Conservation (phyloP, 1,284 basidiomycete genomes). For the Pterulicium gracile region DNA sequence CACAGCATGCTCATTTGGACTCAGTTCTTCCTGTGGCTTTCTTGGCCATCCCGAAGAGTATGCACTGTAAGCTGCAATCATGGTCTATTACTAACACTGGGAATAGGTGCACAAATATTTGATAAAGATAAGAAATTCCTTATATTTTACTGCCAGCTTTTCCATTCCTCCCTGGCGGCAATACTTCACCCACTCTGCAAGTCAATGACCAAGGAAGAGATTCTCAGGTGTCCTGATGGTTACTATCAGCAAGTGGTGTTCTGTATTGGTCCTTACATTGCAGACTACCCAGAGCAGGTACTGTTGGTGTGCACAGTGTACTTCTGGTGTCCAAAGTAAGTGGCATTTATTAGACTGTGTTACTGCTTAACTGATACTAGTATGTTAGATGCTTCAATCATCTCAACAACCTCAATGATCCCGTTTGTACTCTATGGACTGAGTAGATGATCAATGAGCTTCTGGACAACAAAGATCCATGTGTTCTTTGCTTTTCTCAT, state of each 20-base stretch:
- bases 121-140: slow-evolving; percentile 11
- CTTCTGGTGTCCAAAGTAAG: slow-evolving; percentile 18
- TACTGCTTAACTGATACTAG: too few species aligned
- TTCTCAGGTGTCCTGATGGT: slow-evolving; percentile 24
- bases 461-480: too few species aligned
- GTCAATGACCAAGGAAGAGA: slow-evolving; percentile 22
- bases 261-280: slow-evolving; percentile 28
- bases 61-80: slow-evolving; percentile 18
- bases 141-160: slow-evolving; percentile 20
- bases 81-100: slow-evolving; percentile 28
- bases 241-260: slow-evolving; percentile 18
- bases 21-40: too few species aligned
- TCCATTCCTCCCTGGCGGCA: slow-evolving; percentile 26
- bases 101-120: slow-evolving; percentile 30
- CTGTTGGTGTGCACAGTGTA: slow-evolving; percentile 22
- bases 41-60: slow-evolving; percentile 16
- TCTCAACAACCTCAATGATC: too few species aligned
- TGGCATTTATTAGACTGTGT: too few species aligned
- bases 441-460: too few species aligned
- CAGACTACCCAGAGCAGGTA: slow-evolving; percentile 34
- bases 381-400: too few species aligned
- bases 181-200: slow-evolving; percentile 20
- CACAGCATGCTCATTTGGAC: too few species aligned
- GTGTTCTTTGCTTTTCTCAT: too few species aligned
- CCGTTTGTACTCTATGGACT: too few species aligned